Evolutionary conservation across 2,329 filamentous ascomycete species (phyloP).

Genomic region (Alternaria novae-zelandiae): DNA sequence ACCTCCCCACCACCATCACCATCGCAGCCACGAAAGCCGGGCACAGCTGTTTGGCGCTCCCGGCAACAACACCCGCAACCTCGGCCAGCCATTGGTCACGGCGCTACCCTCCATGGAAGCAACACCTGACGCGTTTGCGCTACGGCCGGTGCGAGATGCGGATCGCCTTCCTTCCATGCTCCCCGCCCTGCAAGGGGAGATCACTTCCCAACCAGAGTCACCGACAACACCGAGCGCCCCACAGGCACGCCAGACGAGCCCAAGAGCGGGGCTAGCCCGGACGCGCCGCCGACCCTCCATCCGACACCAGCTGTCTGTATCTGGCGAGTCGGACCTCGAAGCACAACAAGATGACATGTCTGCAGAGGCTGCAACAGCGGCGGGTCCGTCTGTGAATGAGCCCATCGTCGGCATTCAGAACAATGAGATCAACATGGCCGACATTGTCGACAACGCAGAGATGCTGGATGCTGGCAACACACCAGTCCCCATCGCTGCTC

Average conservation of each 20-base stretch:
- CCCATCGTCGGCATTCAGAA: conserved; percentile 81
- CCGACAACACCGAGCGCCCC: conserved; percentile 52
- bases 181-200: conserved; percentile 68
- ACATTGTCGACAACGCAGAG: conserved; percentile 82
- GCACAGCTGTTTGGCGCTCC: conserved; percentile 38
- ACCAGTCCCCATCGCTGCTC: conserved; percentile 75
- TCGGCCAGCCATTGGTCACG: conserved; percentile 71
- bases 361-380: conserved; percentile 77
- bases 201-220: conserved; percentile 86
- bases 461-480: conserved; percentile 75
- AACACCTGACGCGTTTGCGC: conserved; percentile 69
- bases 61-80: conserved; percentile 49
- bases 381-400: conserved; percentile 70
- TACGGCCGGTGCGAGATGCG: conserved; percentile 85
- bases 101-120: conserved; percentile 71
- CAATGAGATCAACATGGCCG: conserved; percentile 81
- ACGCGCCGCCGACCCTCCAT: conserved; percentile 80
- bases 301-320: conserved; percentile 83
- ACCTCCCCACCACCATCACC: conserved; percentile 58
- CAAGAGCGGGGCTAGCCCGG: conserved; percentile 55
- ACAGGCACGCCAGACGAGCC: conserved; percentile 44
- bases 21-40: conserved; percentile 57
- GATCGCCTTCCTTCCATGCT: conserved; percentile 85
- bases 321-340: conserved; percentile 82
- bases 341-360: conserved; percentile 81